Evolutionary conservation across 1,139 yeast species (phyloP), one percentile per base, ranked within the genome.

Genomic region (Nematodospora anomalae): DNA sequence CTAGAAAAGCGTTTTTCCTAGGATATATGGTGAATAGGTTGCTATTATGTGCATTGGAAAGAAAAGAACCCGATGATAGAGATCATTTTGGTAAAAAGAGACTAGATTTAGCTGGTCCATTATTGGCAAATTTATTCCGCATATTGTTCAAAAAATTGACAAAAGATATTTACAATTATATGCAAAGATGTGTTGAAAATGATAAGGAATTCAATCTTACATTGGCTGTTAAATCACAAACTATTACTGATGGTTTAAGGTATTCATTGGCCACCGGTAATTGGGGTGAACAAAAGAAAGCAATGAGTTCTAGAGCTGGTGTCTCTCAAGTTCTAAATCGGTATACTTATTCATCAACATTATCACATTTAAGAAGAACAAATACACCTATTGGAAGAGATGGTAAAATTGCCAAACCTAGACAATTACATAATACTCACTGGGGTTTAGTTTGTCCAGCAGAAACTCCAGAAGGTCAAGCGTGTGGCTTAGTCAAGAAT

Each of bases 391-490:
- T 92, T 62, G 98, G 98, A 43, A 84, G 97, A 72, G 98, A 92
- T 65, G 97, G 97, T 71, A 92, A 92, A 65, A 78, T 92, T 51
- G 97, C 97, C 36, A 89, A 92, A 56, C 98, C 98, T 36, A 90
- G 99, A 73, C 98, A 94, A 67, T 76, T 92, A 55, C 99, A 94
- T 68, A 94, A 94, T 61, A 92, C 98, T 20, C 99, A 94, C 69
- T 94, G 98, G 98, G 99, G 99, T 56, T 78, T 92, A 55, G 98
- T 92, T 29, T 92, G 99, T 67, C 98, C 99, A 31, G 98, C 99
- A 16, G 99, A 92, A 65, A 92, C 99, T 11, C 99, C 99, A 3
- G 99, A 92, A 73, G 99, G 99, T 57, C 98, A 92, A 70, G 98
- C 99, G 33, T 92, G 99, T 85, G 99, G 99, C 55, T 75, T 92